Evolutionary conservation across 345 rosid species (phyloP).

Genomic region (Eucalyptus decipiens): DNA sequence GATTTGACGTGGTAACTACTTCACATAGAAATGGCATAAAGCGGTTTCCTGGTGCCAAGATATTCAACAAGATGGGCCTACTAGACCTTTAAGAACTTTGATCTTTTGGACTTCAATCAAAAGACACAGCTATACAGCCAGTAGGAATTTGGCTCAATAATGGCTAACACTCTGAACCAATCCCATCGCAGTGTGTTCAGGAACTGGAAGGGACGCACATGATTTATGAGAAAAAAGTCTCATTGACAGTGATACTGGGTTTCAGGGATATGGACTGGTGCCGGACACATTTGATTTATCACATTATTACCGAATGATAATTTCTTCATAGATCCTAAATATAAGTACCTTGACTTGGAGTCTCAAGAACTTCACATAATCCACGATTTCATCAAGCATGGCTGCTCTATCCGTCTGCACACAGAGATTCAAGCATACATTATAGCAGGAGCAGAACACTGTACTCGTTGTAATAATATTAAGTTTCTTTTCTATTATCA

Average conservation of each 20-base stretch:
- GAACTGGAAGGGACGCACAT: not conserved
- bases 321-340: not conserved
- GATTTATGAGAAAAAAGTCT: not conserved
- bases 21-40: slow-evolving; percentile 3
- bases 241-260: not conserved
- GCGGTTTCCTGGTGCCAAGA: not conserved
- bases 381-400: slow-evolving; percentile 79
- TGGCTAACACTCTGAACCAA: not conserved
- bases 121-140: not conserved
- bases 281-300: not conserved
- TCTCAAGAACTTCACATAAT: slow-evolving; percentile 73
- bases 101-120: not conserved
- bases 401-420: slow-evolving; percentile 69
- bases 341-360: slow-evolving; percentile 69
- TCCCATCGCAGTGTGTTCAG: not conserved
- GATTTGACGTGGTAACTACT: slow-evolving; percentile 13
- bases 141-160: not conserved
- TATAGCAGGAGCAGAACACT: not conserved
- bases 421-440: not conserved
- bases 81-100: not conserved
- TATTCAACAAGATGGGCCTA: slow-evolving; percentile 16
- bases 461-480: not conserved
- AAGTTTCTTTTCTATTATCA: not conserved
- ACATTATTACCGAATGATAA: not conserved
- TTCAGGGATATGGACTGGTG: not conserved